Evolutionary conservation across 176 grass and related monocot species (phyloP).

Genomic region (Aegilops longissima): DNA sequence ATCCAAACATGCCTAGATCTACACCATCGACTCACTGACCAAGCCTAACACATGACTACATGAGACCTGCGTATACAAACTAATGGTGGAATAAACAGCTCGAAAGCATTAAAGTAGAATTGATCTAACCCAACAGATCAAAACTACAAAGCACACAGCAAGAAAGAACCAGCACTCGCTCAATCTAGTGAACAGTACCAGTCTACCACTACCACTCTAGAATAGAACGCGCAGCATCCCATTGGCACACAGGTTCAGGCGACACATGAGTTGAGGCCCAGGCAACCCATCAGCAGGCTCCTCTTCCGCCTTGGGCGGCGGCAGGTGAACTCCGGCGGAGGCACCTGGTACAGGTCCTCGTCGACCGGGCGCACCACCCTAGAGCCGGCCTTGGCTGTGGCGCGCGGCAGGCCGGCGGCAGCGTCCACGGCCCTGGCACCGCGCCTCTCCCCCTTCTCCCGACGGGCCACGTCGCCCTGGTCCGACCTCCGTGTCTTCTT

Average conservation of each 20-base stretch:
- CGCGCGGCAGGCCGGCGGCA: background rate
- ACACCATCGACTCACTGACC: background rate
- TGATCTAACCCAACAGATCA: background rate
- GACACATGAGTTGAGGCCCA: conserved; percentile 26
- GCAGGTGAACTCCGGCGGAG: background rate
- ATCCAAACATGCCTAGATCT: background rate
- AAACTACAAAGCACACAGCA: background rate
- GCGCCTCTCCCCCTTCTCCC: background rate
- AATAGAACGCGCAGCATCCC: too few species aligned
- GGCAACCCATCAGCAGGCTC: conserved; percentile 28
- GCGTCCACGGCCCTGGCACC: background rate
- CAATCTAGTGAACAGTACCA: background rate
- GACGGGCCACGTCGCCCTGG: background rate
- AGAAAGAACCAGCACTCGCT: background rate
- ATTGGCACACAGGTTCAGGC: background rate
- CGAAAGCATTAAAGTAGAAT: background rate
- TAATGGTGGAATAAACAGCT: background rate
- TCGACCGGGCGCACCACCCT: conserved; percentile 26
- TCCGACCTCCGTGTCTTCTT: conserved; percentile 23
- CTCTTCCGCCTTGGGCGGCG: background rate
- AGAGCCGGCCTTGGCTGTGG: background rate
- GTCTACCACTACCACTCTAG: background rate
- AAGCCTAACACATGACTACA: background rate
- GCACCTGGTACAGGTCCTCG: conserved; percentile 37
- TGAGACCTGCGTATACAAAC: background rate